These are phyloP conservation scores for Circinella minor DNA, from an alignment of 371 early-diverging fungal species.

Conservation along the genomic window DNA sequence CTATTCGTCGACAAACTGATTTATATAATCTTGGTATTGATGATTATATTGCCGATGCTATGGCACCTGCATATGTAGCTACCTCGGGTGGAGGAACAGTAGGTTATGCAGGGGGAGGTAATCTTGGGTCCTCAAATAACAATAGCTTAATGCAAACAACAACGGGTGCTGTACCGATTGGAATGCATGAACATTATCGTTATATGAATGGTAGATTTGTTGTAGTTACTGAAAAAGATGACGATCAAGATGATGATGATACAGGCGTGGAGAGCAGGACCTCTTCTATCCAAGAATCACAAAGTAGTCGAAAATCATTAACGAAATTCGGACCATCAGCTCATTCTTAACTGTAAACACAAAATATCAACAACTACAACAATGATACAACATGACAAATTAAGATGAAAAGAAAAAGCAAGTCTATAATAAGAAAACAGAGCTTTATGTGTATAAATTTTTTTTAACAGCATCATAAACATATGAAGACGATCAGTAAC, in stretches of 20 bases:
- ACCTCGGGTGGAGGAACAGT: constrained; percentile 14
- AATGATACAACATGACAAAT: too few relatives aligned
- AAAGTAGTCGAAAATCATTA: constrained; percentile 25
- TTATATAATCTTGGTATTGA: constrained; percentile 20
- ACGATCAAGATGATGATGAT: constrained; percentile 15
- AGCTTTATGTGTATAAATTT: too few relatives aligned
- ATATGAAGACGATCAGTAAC: too few relatives aligned
- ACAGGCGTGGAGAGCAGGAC: constrained; percentile 18
- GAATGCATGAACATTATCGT: constrained; percentile 22
- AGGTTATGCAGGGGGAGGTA: constrained; percentile 15
- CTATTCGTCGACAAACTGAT: constrained; percentile 12
- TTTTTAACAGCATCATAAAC: too few relatives aligned
- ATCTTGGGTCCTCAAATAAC: not conserved
- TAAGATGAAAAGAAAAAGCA: too few relatives aligned
- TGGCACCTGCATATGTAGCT: not conserved
- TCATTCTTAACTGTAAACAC: not conserved
- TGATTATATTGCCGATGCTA: constrained; percentile 14
- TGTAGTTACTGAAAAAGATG: constrained; percentile 24
- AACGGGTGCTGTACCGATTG: constrained; percentile 13
- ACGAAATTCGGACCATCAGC: constrained; percentile 16
- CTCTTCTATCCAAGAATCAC: constrained; percentile 24
- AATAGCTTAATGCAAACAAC: constrained; percentile 11
- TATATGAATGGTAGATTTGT: constrained; percentile 25
- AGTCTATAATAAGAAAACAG: too few relatives aligned
- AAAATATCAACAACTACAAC: not conserved